Conservation (phyloP, 2,329 filamentous ascomycete species). For the Zasmidium citrigriseum region DNA sequence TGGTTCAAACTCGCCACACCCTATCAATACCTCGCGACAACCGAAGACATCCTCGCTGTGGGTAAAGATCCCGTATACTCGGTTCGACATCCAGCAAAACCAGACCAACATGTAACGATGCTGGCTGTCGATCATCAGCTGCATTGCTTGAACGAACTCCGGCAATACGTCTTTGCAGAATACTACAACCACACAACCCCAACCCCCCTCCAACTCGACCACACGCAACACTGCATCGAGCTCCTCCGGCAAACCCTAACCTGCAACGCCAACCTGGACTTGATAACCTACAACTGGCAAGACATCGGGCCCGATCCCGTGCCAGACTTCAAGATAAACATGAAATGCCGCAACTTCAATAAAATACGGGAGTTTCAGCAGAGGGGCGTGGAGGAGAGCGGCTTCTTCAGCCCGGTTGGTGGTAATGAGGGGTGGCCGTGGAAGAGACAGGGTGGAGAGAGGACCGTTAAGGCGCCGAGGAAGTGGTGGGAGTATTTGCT, state of each 20-base stretch:
- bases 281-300: neutral
- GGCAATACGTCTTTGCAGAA: neutral
- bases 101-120: neutral
- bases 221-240: neutral
- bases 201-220: neutral
- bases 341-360: neutral
- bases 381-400: neutral
- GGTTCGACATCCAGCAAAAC: neutral
- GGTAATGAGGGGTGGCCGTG: neutral
- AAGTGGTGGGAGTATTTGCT: neutral
- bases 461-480: neutral
- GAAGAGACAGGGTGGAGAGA: neutral
- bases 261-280: neutral
- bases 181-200: neutral
- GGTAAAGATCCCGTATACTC: neutral
- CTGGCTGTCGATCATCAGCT: neutral
- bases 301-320: neutral
- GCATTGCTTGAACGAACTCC: neutral
- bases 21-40: neutral
- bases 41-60: neutral
- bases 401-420: neutral
- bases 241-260: neutral
- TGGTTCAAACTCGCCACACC: neutral
- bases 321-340: neutral
- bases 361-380: neutral